Base-by-base conservation (phyloP, 306 rosid genomes). In the Geum urbanum region DNA sequence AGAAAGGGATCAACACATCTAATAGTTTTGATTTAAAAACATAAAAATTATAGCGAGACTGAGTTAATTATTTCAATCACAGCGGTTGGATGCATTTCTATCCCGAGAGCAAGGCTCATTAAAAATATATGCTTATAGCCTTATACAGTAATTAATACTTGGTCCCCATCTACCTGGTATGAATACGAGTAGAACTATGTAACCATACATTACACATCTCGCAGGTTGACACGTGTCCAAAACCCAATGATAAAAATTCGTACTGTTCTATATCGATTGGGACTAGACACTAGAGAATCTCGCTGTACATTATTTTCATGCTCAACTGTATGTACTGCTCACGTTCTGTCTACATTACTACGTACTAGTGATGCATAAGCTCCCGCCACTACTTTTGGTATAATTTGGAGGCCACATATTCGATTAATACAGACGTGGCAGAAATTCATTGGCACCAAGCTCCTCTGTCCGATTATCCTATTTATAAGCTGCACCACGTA, bases 371-470 rank as follows among this genome's bases (percentile, higher is more conserved):
- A 56, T 56, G 16, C 8, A 24, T 24, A 13, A 56, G 61, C 39
- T 11, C 39, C 8, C 22, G n/a, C 40, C 61, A 24, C 61, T 9
- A 22, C 8, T 55, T 1, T 12, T 55, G 16, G 37, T 22, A 35
- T 19, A 49, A 27, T 2, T 24, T 62, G 76, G 74, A 49, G 76
- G 60, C 79, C 71, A 56, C 81, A 77, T 65, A 61, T 15, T 48
- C 32, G 32, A 27, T 27, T 56, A 60, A 52, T 14, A 27, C 37
- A 24, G 2, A 22, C 50, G 48, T 69, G 73, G 67, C 67, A 41
- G 52, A 58, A 44, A 22, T 44, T 14, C 18, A 8, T 54, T 52
- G 10, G 3, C 5, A 13, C 49, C 20, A 54, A 54, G 22, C n/a
- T 35, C 37, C n/a, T 8, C 24, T 24, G 9, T 22, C 40, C 15